Base-by-base conservation (phyloP, 176 grass and related monocot species). In the Thinopyrum elongatum region DNA sequence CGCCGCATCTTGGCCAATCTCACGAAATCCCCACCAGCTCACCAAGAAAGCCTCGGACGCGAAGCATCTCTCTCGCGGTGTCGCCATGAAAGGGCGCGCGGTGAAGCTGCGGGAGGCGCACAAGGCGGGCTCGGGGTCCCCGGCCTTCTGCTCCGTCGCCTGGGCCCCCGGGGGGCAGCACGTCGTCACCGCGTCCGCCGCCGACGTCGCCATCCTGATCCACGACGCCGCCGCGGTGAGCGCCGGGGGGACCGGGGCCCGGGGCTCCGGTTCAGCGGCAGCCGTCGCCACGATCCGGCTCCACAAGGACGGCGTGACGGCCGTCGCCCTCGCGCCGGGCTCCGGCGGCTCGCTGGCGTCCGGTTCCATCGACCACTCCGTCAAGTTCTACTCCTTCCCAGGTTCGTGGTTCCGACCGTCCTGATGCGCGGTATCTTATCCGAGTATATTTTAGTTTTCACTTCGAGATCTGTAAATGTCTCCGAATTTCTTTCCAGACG, bases 91-190 rank as follows among this genome's bases (percentile, higher is more conserved):
- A 90, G 90, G 82, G 3, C 90, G 93, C 53, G 82, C 88, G 29
- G 66, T 98, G 38, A 98, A 94, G 93, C 93, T 98, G 59, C 88
- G 90, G 64, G 96, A 94, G 80, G 96, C 84, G 64, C 96, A 98
- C 91, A 95, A 92, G 84, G 29, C 66, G 10, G 66, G 74, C 72
- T 85, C 86, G 4, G 66, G 74, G 66, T 85, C 86, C 12, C 88
- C 93, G 41, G 65, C 69, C 71, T 77, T 92, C 83, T 98, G 93
- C 72, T 94, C 93, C 44, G 78, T 93, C 78, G 76, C 74, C 1
- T 98, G 96, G 96, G 74, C 74, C 70, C 62, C 75, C 35, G 82
- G 88, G 26, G 96, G 91, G 8, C 42, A 78, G 27, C 80, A 94
- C 60, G 61, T 98, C 77, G 90, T 91, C 84, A 98, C 96, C 12